Evolutionary conservation across 2,329 filamentous ascomycete genomes (phyloP).

Genomic region (Dactylellina parvicollis): DNA sequence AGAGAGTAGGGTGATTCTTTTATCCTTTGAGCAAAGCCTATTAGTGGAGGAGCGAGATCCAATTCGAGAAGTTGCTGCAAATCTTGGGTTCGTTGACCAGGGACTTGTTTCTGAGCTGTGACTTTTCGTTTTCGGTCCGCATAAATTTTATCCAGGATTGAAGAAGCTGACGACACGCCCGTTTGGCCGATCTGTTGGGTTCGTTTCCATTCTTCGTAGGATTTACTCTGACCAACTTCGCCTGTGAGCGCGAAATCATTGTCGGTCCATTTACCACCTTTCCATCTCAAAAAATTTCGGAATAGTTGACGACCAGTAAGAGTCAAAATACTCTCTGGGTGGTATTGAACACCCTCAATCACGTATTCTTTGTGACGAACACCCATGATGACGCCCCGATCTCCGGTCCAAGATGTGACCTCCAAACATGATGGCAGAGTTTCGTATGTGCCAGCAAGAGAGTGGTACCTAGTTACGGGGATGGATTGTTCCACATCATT

Average conservation of each 20-base stretch:
- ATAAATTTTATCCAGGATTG: conserved; percentile 90
- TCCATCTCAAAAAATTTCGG: conserved; percentile 87
- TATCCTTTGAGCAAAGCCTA: conserved; percentile 81
- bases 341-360: conserved; percentile 97
- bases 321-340: conserved; percentile 95
- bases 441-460: conserved; percentile 87
- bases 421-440: conserved; percentile 87
- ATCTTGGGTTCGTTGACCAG: conserved; percentile 83
- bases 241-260: conserved; percentile 69
- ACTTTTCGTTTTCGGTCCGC: conserved; percentile 79
- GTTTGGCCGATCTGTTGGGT: conserved; percentile 50
- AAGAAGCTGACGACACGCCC: conserved; percentile 62
- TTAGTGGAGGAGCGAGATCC: conserved; percentile 82
- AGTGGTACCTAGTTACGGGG: conserved; percentile 94
- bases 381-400: conserved; percentile 92
- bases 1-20: conserved; percentile 73
- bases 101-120: conserved; percentile 80
- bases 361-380: conserved; percentile 90
- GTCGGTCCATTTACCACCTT: conserved; percentile 89
- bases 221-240: conserved; percentile 56
- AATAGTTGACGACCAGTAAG: conserved; percentile 89
- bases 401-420: conserved; percentile 87
- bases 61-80: conserved; percentile 87
- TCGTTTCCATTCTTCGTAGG: conserved; percentile 54
- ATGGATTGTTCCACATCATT: conserved; percentile 79